Percentiles rank a stretch among this genome's conserved stretches.
Evolutionary conservation across 129 eudicot genomes (phyloP).

Genomic region (Erigeron canadensis): DNA sequence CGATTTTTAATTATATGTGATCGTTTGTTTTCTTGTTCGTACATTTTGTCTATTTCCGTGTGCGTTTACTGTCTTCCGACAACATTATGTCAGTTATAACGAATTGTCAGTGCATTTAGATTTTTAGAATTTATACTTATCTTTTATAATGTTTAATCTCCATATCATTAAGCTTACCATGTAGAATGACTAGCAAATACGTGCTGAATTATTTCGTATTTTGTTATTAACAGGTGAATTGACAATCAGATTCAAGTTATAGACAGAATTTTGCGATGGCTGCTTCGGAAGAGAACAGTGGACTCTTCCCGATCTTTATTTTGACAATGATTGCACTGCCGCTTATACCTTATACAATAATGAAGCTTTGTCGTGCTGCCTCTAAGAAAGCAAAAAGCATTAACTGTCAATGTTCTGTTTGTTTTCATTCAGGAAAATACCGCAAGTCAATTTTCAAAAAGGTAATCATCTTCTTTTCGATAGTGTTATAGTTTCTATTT

Average conservation of each 20-base stretch:
- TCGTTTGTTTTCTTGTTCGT: neutral
- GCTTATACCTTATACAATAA: conserved; percentile 84
- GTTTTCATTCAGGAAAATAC: conserved; percentile 79
- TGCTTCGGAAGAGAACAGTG: conserved; percentile 77
- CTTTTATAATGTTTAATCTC: neutral
- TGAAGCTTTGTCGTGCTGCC: conserved; percentile 77
- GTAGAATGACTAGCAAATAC: conserved; percentile 3
- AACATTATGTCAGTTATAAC: neutral
- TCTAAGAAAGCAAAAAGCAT: conserved; percentile 69
- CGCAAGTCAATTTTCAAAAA: conserved; percentile 63
- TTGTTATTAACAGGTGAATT: conserved; percentile 40
- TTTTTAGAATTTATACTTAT: neutral
- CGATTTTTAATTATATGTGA: neutral
- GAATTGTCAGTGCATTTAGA: neutral
- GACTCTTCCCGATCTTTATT: conserved; percentile 88
- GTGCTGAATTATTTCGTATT: neutral
- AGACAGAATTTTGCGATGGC: conserved; percentile 53
- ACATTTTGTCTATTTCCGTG: neutral
- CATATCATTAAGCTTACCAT: neutral
- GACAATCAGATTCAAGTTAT: conserved; percentile 9
- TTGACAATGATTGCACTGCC: conserved; percentile 85
- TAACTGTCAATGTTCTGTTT: conserved; percentile 76
- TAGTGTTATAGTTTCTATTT: neutral
- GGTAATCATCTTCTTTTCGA: conserved; percentile 36
- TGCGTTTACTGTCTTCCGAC: neutral